Evolutionary conservation across 805 yeast genomes (phyloP).

Genomic region (Cyberlindnera petersonii): DNA sequence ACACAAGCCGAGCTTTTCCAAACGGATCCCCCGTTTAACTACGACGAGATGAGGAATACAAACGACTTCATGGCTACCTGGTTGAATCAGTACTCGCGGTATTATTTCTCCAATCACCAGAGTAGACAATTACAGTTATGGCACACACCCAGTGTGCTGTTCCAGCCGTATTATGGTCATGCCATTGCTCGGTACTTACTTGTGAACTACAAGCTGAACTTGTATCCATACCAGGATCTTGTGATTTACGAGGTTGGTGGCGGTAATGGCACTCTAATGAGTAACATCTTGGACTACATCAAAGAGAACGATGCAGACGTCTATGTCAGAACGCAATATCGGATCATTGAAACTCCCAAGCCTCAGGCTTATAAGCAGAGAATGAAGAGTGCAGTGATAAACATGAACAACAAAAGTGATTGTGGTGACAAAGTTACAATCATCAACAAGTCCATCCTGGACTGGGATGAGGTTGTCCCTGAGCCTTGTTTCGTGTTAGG

Average conservation of each 20-base stretch:
- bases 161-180: conserved; percentile 81
- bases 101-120: too few relatives aligned
- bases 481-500: conserved; percentile 78
- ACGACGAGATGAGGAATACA: conserved; percentile 49
- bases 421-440: conserved; percentile 58
- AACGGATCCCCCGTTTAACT: conserved; percentile 61
- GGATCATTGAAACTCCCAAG: conserved; percentile 24
- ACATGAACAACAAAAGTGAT: conserved; percentile 28
- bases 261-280: conserved; percentile 85
- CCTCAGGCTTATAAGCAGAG: conserved; percentile 29
- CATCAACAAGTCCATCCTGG: conserved; percentile 70
- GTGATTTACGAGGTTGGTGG: conserved; percentile 86
- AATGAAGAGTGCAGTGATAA: conserved; percentile 11
- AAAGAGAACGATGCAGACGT: conserved; percentile 64
- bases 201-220: conserved; percentile 62
- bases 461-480: conserved; percentile 57
- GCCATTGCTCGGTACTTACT: conserved; percentile 78
- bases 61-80: conserved; percentile 71
- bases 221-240: conserved; percentile 67
- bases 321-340: conserved; percentile 60
- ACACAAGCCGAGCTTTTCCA: conserved; percentile 75
- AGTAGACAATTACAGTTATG: conserved; percentile 58
- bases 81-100: conserved; percentile 56
- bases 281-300: conserved; percentile 64
- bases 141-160: conserved; percentile 89